Evolutionary conservation across 148 eudicot genomes (phyloP), one percentile per base, ranked within the genome.

Genomic region (Talinum fruticosum): DNA sequence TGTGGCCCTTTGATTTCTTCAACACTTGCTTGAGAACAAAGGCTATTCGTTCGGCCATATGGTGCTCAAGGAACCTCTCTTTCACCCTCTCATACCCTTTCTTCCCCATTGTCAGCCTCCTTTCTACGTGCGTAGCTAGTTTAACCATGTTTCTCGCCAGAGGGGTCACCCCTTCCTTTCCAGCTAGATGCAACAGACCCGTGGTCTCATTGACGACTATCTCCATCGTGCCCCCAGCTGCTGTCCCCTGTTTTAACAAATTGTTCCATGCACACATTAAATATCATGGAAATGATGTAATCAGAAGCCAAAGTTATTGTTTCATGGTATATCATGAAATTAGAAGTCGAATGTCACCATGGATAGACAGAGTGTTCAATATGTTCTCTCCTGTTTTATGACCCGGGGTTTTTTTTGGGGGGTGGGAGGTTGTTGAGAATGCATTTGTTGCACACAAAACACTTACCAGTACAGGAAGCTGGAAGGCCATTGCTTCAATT

Each of bases 401-500:
- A 10, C 47, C 47, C 45, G 45, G 45, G 45, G 3, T 3, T 8
- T 1, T 8, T 3, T 3, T 3, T 3, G 4, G 4, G 45, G 45
- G 8, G 45, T 1, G 45, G 8, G 45, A 0, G 47, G 47, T n/a
- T n/a, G n/a, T n/a, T n/a, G 14, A 10, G 47, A 14, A 14, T 41
- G 47, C 13, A 41, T 1, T 41, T 41, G n/a, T n/a, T 4, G 10
- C 38, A 32, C 24, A 73, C 49, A 44, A 28, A 51, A 80, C 23
- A 24, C 69, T 87, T 84, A 96, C 99, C 91, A 96, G 77, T 45
- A 93, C 97, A 71, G 99, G 99, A 38, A 96, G 85, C 88, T 91
- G 95, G 82, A 96, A 96, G 45, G 95, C 99, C 99, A 96, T 96
- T 37, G 99, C 99, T 89, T 96, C 99, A 70, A 96, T 96, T 64